Evolutionary conservation across 2,329 filamentous ascomycete species (phyloP).

Genomic region (Hymenoscyphus fructigenus): DNA sequence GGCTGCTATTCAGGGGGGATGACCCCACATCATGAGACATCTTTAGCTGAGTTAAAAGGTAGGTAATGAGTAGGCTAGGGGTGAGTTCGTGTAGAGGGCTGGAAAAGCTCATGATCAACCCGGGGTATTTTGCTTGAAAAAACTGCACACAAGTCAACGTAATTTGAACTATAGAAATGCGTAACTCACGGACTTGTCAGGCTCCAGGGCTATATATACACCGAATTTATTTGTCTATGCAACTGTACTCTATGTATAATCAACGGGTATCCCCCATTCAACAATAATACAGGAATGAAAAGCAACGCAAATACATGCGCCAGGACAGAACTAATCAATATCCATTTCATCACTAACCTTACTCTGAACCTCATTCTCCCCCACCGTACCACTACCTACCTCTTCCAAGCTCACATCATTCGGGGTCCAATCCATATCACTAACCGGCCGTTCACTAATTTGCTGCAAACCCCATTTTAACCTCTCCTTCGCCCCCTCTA

Average conservation of each 20-base stretch:
- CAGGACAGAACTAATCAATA: neutral
- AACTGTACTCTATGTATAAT: no score
- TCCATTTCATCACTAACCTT: neutral
- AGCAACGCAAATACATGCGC: neutral
- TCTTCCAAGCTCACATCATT: constrained; percentile 33
- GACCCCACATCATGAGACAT: neutral
- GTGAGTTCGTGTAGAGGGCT: no score
- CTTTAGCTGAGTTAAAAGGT: no score
- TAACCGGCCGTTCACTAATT: constrained; percentile 33
- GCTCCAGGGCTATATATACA: no score
- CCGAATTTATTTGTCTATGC: no score
- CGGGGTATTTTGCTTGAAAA: no score
- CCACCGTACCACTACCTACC: constrained; percentile 14
- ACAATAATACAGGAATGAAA: neutral
- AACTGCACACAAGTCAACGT: no score
- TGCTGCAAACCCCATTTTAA: constrained; percentile 29
- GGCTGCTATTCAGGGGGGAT: neutral
- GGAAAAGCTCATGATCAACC: no score
- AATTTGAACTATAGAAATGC: no score
- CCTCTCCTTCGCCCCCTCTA: constrained; percentile 23
- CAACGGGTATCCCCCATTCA: neutral
- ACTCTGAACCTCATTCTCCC: neutral
- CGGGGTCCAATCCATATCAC: constrained; percentile 38
- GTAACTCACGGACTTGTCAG: no score
- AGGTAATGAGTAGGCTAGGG: no score